Evolutionary conservation across 768 basidiomycete species (phyloP).

Genomic region (Tricholoma saponaceum): DNA sequence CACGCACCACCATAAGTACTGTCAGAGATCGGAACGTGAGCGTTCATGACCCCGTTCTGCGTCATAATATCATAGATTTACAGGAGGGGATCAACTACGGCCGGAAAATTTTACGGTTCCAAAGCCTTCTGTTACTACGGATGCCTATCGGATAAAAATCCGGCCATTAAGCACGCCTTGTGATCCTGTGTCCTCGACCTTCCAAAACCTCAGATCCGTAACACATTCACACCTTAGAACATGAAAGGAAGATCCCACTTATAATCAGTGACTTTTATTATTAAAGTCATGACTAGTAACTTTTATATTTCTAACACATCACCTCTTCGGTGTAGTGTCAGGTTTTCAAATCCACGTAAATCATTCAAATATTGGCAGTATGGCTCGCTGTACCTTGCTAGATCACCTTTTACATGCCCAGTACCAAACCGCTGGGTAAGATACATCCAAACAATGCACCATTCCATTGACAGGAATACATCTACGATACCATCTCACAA

Average conservation of each 20-base stretch:
- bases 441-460: too few relatives aligned
- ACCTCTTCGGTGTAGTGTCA: too few relatives aligned
- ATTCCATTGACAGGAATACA: neutral
- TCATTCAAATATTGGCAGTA: too few relatives aligned
- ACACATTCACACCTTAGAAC: neutral
- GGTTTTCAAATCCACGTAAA: too few relatives aligned
- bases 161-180: neutral
- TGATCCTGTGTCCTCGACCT: neutral
- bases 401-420: too few relatives aligned
- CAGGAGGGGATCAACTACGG: too few relatives aligned
- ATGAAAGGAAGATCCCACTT: too few relatives aligned
- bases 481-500: neutral
- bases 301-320: too few relatives aligned
- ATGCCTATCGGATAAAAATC: neutral
- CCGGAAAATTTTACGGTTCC: too few relatives aligned
- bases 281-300: neutral
- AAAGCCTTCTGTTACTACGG: too few relatives aligned
- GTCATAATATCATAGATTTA: neutral
- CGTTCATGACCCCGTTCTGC: neutral
- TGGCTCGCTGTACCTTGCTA: too few relatives aligned
- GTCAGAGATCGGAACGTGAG: neutral
- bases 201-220: neutral
- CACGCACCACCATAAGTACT: neutral
- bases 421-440: too few relatives aligned
- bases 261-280: neutral